phyloP scores from a whole-genome alignment of 2,329 filamentous ascomycete species.

The Trichoderma pleuroti region DNA sequence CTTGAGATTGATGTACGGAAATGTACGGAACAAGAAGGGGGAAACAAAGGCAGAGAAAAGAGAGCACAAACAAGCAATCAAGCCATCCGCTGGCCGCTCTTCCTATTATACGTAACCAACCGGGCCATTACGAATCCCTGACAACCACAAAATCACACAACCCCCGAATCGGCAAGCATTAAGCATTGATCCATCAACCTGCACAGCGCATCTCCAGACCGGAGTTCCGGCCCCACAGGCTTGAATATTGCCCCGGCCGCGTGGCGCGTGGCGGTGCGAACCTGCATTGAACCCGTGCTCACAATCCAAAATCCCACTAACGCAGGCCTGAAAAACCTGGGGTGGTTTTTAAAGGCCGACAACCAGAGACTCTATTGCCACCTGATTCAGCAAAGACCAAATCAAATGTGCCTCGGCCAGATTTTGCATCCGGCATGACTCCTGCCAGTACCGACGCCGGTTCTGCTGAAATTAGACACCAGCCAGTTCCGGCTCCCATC shows the following conservation, averaged over 20 bases:
- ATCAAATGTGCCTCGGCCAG: too few relatives aligned
- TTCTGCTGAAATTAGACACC: too few relatives aligned
- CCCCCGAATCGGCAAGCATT: not conserved
- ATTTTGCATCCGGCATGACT: too few relatives aligned
- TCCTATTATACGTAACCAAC: not conserved
- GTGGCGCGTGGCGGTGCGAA: slow-evolving; percentile 26
- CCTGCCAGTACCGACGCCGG: too few relatives aligned
- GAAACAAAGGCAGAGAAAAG: not conserved
- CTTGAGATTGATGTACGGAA: not conserved
- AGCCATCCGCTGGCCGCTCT: not conserved
- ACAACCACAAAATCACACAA: not conserved
- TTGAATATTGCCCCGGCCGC: slow-evolving; percentile 19
- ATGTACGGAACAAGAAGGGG: not conserved
- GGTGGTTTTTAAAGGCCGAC: too few relatives aligned
- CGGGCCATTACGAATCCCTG: not conserved
- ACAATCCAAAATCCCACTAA: not conserved
- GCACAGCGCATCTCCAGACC: not conserved
- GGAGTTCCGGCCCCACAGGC: slow-evolving; percentile 17
- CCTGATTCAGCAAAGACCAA: too few relatives aligned
- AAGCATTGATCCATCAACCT: not conserved
- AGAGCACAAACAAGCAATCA: not conserved
- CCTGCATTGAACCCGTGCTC: not conserved
- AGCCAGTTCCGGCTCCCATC: too few relatives aligned
- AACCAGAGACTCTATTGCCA: too few relatives aligned
- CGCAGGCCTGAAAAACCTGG: too few relatives aligned